Evolutionary conservation across 768 basidiomycete genomes (phyloP).

Genomic region (Boletus subcaerulescens): DNA sequence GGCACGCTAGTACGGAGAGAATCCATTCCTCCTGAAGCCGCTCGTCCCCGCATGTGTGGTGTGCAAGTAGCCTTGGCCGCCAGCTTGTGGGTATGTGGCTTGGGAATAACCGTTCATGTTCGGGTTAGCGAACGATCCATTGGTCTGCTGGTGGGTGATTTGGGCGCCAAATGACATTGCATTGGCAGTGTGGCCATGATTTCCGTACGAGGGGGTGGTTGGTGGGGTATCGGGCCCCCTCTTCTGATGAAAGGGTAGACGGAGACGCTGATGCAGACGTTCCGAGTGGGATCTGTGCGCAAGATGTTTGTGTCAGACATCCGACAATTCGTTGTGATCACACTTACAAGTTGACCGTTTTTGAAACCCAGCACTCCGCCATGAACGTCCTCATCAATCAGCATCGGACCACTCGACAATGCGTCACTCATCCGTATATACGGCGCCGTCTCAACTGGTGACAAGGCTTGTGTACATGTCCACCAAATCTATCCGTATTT

Average conservation of each 20-base stretch:
- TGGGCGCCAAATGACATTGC: background rate
- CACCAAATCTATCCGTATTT: conserved; percentile 5
- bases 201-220: background rate
- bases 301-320: no score
- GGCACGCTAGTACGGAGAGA: no score
- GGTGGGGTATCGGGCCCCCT: no score
- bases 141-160: no score
- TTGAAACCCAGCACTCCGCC: no score
- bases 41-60: background rate
- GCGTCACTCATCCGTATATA: conserved; percentile 72
- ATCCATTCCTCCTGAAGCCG: no score
- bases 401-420: conserved; percentile 62
- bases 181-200: background rate
- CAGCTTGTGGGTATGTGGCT: background rate
- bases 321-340: no score
- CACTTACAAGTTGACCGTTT: no score
- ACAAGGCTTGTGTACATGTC: conserved; percentile 82
- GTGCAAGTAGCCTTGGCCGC: background rate
- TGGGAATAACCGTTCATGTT: background rate
- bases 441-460: conserved; percentile 73
- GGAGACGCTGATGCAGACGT: no score
- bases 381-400: conserved; percentile 47
- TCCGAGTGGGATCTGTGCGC: no score
- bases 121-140: background rate
- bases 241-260: no score